phyloP scores from a whole-genome alignment of 2,329 filamentous ascomycete species.

The Elsinoe batatas region DNA sequence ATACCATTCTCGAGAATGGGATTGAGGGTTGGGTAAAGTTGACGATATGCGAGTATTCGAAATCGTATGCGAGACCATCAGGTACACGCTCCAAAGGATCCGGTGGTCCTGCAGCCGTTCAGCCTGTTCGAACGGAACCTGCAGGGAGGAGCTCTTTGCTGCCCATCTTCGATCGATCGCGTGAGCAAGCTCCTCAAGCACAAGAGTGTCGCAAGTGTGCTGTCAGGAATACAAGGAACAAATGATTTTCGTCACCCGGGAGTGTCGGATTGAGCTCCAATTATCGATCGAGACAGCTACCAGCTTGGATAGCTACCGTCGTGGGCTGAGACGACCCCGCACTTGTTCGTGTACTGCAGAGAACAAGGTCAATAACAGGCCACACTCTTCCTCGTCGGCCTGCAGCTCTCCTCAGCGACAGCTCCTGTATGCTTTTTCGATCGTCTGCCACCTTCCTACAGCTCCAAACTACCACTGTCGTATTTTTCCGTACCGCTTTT shows the following conservation, averaged over 20 bases:
- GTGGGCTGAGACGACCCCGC: slow-evolving; percentile 10
- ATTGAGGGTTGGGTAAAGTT: background rate
- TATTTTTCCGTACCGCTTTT: slow-evolving; percentile 8
- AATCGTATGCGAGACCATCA: background rate
- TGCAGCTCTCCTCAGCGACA: background rate
- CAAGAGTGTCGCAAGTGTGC: background rate
- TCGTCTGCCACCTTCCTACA: slow-evolving; percentile 2
- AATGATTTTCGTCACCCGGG: slow-evolving; percentile 8
- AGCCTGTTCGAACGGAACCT: background rate
- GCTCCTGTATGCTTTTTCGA: slow-evolving; percentile 9
- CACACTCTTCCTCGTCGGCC: background rate
- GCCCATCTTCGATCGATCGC: slow-evolving; percentile 5
- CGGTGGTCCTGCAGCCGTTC: slow-evolving; percentile 6
- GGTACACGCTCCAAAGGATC: slow-evolving; percentile 5
- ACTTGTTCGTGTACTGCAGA: background rate
- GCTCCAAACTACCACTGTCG: background rate
- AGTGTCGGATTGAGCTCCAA: slow-evolving; percentile 9
- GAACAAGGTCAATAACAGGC: slow-evolving; percentile 7
- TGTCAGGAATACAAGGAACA: background rate
- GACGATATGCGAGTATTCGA: background rate
- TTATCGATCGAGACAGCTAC: slow-evolving; percentile 2
- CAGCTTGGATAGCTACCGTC: background rate
- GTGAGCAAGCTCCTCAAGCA: background rate
- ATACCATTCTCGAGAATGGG: background rate
- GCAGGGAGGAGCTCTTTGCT: background rate